Evolutionary conservation across 1,284 basidiomycete species (phyloP), one percentile per base, ranked within the genome.

Genomic region (Ceratobasidium sp.): DNA sequence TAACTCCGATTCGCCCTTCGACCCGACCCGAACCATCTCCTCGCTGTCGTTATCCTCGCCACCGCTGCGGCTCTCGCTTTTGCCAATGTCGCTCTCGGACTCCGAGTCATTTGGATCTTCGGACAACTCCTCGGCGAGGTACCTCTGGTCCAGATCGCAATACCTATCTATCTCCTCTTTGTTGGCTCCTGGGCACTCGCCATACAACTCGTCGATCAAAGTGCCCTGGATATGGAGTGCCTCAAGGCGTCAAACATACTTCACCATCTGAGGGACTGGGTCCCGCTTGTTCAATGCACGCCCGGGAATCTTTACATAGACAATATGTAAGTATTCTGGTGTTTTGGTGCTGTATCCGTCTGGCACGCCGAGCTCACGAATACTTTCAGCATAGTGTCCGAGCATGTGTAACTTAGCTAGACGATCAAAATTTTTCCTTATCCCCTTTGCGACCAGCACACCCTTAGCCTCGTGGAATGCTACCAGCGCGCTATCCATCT

Each of bases 331-430:
- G 49, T 68, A 49, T 37, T 68, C 47, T 23, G 65, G 65, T 11
- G 49, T 54, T 31, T 68, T 49, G 2, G 65, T 53, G 37, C 49
- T 68, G 42, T 68, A 68, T 3, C 65, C 65, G 15, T 68, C 65
- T 17, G 65, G 65, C 2, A 49, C 53, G 4, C 65, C 65, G 2
- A 68, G 65, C 49, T 68, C 28, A 33, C 47, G 47, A 20, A 68
- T 68, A 4, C 5, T 17, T 4, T 54, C 5, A 13, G 31, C 4
- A 23, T 69, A 69, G 35, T 69, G 67, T 3, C 31, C 11, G 1
- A 69, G 17, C 67, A 69, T 56, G 28, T 69, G 67, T 1, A 69
- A 13, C 51, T 69, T 69, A 1, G 53, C 33, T 56, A 69, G 20
- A 10, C 23, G 11, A 26, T 56, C 51, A 26, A 54, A 69, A 2